Evolutionary conservation across 2,329 filamentous ascomycete species (phyloP), one percentile per base, ranked within the genome.

Genomic region (Penicillium vulpinum): DNA sequence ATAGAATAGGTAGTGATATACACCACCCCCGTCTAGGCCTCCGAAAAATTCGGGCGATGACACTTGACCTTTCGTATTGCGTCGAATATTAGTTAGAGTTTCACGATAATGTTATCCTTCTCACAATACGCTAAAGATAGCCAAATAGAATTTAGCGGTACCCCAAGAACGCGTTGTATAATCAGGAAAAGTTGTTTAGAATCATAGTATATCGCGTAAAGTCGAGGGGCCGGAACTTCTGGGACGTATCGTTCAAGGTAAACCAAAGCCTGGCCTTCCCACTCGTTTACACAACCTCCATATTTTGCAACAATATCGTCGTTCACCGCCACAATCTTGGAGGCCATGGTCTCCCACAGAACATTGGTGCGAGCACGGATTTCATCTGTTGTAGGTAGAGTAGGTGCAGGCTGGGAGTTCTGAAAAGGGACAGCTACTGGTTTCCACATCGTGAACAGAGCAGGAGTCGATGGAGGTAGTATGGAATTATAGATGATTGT

Each of bases 161-260:
- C 64, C 5, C 68, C 55, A 15, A 63, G 65, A 43, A 57, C 44
- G 51, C 65, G 64, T 54, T 71, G 65, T 67, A 72, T 71, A 48
- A 70, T 41, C 21, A 69, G 33, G 56, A 69, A 68, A 26, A 67
- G 51, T 47, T 67, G 24, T 5, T 65, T 41, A 35, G 51, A 51
- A 44, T 68, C 63, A 40, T 66, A 33, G 47, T 67, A 70, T 65
- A 72, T 71, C 21, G 65, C 64, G 55, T 70, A 70, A 24, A 72
- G 61, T 58, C 68, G 65, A 52, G 69, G 70, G 24, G 65, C 69
- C 2, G 64, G 63, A 51, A 70, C 49, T 50, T 58, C 47, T 29
- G 68, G 66, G 45, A 68, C 61, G 22, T 72, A 50, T 54, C 62
- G 64, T 53, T 72, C 67, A 33, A 71, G 66, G 26, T 66, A 68